Percentiles rank a stretch among this genome's conserved stretches.
Evolutionary conservation across 1,284 basidiomycete genomes (phyloP).

Genomic region (Ganoderma meredithae): DNA sequence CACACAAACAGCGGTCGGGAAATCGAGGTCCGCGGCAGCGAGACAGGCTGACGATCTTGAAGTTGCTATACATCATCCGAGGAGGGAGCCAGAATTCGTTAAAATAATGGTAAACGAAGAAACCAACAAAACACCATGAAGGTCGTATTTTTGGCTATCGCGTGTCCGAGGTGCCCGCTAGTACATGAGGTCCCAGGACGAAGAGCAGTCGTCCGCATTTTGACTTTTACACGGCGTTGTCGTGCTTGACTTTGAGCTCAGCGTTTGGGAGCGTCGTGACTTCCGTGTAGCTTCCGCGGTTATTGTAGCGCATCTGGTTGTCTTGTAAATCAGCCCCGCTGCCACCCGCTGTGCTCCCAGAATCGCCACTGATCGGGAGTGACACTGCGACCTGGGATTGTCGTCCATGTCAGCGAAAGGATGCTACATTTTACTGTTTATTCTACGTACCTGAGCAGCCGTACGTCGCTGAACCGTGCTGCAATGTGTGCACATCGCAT

Average conservation of each 20-base stretch:
- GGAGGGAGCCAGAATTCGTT: too few relatives aligned
- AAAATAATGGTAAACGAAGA: too few relatives aligned
- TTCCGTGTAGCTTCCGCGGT: background rate
- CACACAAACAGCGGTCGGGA: too few relatives aligned
- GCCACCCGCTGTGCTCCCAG: background rate
- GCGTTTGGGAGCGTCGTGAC: background rate
- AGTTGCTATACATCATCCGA: too few relatives aligned
- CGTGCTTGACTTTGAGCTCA: background rate
- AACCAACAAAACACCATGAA: too few relatives aligned
- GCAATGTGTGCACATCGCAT: background rate
- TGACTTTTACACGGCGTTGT: too few relatives aligned
- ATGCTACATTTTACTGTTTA: background rate
- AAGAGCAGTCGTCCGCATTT: too few relatives aligned
- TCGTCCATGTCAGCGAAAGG: background rate
- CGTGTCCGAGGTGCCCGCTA: too few relatives aligned
- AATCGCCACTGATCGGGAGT: background rate
- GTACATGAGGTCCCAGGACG: too few relatives aligned
- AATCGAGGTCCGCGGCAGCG: too few relatives aligned
- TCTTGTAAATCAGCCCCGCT: background rate
- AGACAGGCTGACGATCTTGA: too few relatives aligned
- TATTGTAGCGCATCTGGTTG: background rate
- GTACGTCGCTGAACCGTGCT: background rate
- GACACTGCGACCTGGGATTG: background rate
- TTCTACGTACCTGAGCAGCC: background rate
- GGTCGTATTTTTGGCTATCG: too few relatives aligned